Evolutionary conservation across 108 stramenopile genomes (phyloP).

Genomic region (Cyclotella sp.): DNA sequence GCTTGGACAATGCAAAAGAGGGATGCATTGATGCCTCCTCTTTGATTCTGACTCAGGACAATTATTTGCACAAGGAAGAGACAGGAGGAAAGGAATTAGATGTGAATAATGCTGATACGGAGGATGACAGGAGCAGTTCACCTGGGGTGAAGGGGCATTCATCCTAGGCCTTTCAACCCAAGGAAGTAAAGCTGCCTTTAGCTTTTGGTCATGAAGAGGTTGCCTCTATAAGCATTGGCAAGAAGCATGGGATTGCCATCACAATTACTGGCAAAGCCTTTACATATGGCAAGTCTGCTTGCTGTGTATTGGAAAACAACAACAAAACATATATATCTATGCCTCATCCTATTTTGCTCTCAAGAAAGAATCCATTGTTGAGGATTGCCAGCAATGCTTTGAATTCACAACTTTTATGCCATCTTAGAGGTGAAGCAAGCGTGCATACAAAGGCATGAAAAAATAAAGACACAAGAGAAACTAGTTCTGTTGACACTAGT

Average conservation of each 20-base stretch:
- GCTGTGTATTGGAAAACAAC: constrained; percentile 19
- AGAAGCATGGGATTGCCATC: constrained; percentile 62
- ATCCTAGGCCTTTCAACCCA: constrained; percentile 43
- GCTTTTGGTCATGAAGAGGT: constrained; percentile 32
- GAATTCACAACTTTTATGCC: constrained; percentile 45
- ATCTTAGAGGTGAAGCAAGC: constrained; percentile 16
- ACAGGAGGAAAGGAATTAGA: too few relatives aligned
- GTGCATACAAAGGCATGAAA: constrained; percentile 25
- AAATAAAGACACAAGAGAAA: neutral
- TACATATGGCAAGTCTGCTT: constrained; percentile 60
- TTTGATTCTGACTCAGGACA: too few relatives aligned
- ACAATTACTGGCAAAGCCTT: constrained; percentile 54
- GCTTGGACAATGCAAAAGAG: too few relatives aligned
- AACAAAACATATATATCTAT: neutral
- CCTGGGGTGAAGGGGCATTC: too few relatives aligned
- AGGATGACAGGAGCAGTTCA: too few relatives aligned
- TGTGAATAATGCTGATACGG: too few relatives aligned
- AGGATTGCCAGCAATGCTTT: constrained; percentile 22
- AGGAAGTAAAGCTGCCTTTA: constrained; percentile 54
- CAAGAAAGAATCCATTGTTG: too few relatives aligned
- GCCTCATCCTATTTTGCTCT: constrained; percentile 16
- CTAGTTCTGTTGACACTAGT: too few relatives aligned
- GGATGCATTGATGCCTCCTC: too few relatives aligned
- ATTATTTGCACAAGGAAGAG: too few relatives aligned
- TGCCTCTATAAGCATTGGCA: constrained; percentile 60